Base-by-base conservation (phyloP, 768 basidiomycete species). In the Pisolithus marmoratus region DNA sequence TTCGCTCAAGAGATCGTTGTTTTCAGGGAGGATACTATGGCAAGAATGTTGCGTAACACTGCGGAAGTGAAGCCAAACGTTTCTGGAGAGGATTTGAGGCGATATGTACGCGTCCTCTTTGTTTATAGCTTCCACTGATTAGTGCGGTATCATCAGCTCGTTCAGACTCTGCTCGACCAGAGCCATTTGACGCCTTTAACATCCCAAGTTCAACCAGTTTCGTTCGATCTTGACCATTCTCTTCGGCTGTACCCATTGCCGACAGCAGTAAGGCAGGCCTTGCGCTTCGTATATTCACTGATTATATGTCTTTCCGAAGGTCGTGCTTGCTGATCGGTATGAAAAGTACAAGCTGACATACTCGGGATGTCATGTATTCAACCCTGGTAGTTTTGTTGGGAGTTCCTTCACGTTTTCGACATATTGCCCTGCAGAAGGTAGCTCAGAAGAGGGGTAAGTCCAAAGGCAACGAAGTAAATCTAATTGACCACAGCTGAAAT, bases 321-420 rank as follows among this genome's bases (percentile, higher is more conserved):
- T 97, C 19, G 77, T 98, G 29, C 80, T 99, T 12, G 96, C 96
- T 1, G 96, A 99, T 71, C 94, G 87, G 69, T 96, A 97, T 63
- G 94, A 96, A 65, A 82, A 88, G 44, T 99, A 92, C 67, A 92
- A 96, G 61, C 76, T 96, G 57, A 98, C 94, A 1, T 99, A 99
- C 66, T 94, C 94, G 53, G 93, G 93, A 11, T 98, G 96, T 61
- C 96, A 98, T 69, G 96, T 98, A 24, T 94, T 98, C 77, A 99
- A 99, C 66, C 96, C 96, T 0, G 94, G 96, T 19, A 84, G 87
- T 46, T 97, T 98, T 64, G 75, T 93, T 14, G 83, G 90, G 5
- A 86, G 81, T 46, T 79, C 85, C 5, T 87, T 91, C 58, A 78
- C 81, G 5, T 98, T 97, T 74, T 91, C 88, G 11, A 89, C 92